Percentiles rank a stretch among this genome's conserved stretches.
Conservation (phyloP, 176 grass and related monocot species). For the Rhynchospora pubera region DNA sequence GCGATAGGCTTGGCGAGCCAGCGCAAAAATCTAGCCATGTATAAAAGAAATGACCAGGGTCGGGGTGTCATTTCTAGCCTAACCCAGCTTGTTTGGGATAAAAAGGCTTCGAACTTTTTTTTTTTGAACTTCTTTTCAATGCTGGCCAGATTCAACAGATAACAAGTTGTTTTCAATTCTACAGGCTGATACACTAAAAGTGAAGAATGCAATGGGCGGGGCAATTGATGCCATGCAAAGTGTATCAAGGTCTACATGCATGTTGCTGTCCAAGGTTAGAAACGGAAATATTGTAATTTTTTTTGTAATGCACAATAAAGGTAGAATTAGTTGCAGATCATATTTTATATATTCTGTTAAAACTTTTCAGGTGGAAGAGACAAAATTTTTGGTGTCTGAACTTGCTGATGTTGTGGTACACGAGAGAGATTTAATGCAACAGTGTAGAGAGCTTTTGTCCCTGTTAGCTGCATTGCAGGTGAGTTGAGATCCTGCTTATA, state of each 20-base stretch:
- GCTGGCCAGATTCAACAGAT: neutral
- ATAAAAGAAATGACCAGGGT: too few relatives aligned
- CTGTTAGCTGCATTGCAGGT: constrained; percentile 50
- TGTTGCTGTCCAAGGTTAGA: constrained; percentile 44
- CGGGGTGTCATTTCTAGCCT: too few relatives aligned
- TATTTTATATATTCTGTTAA: neutral
- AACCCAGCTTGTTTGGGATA: too few relatives aligned
- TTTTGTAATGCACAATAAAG: neutral
- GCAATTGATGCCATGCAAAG: constrained; percentile 63
- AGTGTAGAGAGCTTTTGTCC: constrained; percentile 57
- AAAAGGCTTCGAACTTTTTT: too few relatives aligned
- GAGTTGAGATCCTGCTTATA: constrained; percentile 24
- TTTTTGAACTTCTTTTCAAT: neutral
- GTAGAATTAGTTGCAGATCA: neutral
- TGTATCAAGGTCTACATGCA: constrained; percentile 35
- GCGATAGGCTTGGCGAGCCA: too few relatives aligned
- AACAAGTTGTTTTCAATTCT: neutral
- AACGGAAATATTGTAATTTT: neutral
- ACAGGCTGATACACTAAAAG: constrained; percentile 48
- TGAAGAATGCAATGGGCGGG: constrained; percentile 42
- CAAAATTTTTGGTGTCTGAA: constrained; percentile 35
- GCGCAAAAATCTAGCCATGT: too few relatives aligned
- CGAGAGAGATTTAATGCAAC: constrained; percentile 38
- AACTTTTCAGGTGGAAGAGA: constrained; percentile 36
- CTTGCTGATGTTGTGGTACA: constrained; percentile 37